phyloP scores from a whole-genome alignment of 2,329 filamentous ascomycete genomes.

The Escovopsis weberi region DNA sequence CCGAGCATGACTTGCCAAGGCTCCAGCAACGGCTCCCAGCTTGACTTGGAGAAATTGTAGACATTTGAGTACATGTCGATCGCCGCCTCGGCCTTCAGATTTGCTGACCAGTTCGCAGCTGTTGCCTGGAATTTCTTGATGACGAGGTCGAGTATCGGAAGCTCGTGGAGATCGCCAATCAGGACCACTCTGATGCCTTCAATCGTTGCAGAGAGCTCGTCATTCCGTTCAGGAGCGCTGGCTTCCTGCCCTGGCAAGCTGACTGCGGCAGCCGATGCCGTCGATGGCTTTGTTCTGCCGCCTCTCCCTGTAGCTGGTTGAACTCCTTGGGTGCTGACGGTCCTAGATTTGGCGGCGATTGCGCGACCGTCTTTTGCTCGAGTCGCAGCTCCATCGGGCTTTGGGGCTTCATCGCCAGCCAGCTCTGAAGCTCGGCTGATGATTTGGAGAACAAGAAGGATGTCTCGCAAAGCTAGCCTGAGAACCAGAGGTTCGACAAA shows the following conservation, averaged over 20 bases:
- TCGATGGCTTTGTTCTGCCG: constrained; percentile 22
- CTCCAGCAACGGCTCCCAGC: constrained; percentile 92
- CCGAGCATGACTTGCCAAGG: constrained; percentile 94
- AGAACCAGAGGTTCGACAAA: constrained; percentile 86
- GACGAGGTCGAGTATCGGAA: constrained; percentile 87
- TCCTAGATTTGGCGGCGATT: constrained; percentile 36
- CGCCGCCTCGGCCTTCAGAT: constrained; percentile 74
- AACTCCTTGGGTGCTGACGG: constrained; percentile 37
- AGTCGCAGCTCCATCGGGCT: constrained; percentile 40
- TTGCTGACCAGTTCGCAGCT: constrained; percentile 82
- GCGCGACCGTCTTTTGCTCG: constrained; percentile 27
- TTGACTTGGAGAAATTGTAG: constrained; percentile 98
- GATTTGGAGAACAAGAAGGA: constrained; percentile 85
- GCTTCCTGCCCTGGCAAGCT: constrained; percentile 6
- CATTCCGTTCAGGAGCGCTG: constrained; percentile 24
- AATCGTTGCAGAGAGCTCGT: constrained; percentile 74
- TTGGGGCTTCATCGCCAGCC: constrained; percentile 44
- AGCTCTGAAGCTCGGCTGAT: constrained; percentile 81
- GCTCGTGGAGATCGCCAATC: constrained; percentile 88
- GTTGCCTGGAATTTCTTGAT: constrained; percentile 78
- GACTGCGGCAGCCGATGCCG: constrained; percentile 14
- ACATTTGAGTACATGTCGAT: constrained; percentile 92
- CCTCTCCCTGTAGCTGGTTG: constrained; percentile 36
- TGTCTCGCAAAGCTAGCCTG: constrained; percentile 82
- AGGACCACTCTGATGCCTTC: constrained; percentile 85